Base-by-base conservation (phyloP, 2,329 filamentous ascomycete genomes). In the Tolypocladium tropicale region DNA sequence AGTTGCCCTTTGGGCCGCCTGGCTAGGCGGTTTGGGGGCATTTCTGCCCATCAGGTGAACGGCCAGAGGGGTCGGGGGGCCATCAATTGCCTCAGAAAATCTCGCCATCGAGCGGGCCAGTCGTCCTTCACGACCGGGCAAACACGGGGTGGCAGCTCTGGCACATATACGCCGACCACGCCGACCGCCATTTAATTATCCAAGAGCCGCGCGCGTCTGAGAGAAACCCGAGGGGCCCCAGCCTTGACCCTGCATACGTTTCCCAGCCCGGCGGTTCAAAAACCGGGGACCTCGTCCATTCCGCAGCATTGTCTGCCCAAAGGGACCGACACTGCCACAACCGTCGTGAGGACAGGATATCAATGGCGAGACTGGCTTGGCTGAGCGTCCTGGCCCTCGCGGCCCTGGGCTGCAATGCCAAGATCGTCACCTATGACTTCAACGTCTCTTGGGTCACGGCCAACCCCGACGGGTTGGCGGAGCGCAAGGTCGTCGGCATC, bases 401-500 rank as follows among this genome's bases (percentile, higher is more conserved):
- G 12, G 46, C 46, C 21, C 28, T 49, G 21, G 3, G 46, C 28
- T 32, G 28, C 16, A n/a, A 5, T 16, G 46, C 28, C 28, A 49
- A 49, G 46, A 49, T 28, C 2, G 46, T 49, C 9, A 32, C 28
- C 4, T 49, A 49, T 18, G 46, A 49, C 46, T 49, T 49, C 46
- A 49, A 49, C 46, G 46, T 32, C 18, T n/a, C 46, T 18, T 49
- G 46, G 46, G 46, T 49, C 18, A 49, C 28, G 6, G 46, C 46
- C 1, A 49, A 49, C 7, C 46, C 46, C 9, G 85, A 88, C 72
- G 82, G 82, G 3, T 65, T 73, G 37, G 74, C 76, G 33, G 68
- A 74, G 10, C 76, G 85, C 49, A 77, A 80, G 33, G 77, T 80
- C 1, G 83, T 88, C 63, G 83, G 82, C 12, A 81, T 89, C 65